Evolutionary conservation across 805 yeast species (phyloP), one percentile per base, ranked within the genome.

Genomic region (Hanseniaspora mollemarum): DNA sequence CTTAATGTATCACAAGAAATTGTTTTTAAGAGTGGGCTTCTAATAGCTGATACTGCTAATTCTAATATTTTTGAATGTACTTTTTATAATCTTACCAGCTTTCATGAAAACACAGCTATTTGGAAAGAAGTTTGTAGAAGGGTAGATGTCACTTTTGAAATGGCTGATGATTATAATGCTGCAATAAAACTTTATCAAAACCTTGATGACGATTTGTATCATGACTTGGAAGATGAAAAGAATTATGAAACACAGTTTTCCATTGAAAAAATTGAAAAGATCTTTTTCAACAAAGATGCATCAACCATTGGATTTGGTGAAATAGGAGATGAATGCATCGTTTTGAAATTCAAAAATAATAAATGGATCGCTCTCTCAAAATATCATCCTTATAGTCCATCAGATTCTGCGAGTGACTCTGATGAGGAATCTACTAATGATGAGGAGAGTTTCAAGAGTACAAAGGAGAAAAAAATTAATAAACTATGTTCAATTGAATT

Each of bases 61-160:
- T 15, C n/a, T 3, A 32, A 37, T 1, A 24, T 28, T 2, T 48
- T 48, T 48, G 51, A 48, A 26, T 40, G 45, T 25, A 15, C 41
- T 1, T 22, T 36, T 13, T 33, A 32, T 40, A 40, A 41, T 24
- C 32, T 48, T 18, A 45, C 39, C 43, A 36, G 56, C 45, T 5
- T 51, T 53, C 12, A 54, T 45, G 15, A 45, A 24, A 15, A 42
- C 51, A 5, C 54, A 58, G 5, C 53, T 25, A 69, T 76, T 2
- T 84, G 94, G 94, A 81, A 80, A 55, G 94, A 84, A 56, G 80
- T 79, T 44, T 75, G 70, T 63, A 80, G 86, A 16, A 71, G 77
- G 51, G 75, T 81, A 31, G 59, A 62, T 49, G 74, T 77, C 0
- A 16, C 10, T 7, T 22, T 58, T 48, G 59, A 10, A 81, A n/a